Percentiles rank a stretch among this genome's conserved stretches.
These are phyloP conservation scores for Raphanus hybrid DNA, from an alignment of 441 rosid species.

Conservation along the genomic window DNA sequence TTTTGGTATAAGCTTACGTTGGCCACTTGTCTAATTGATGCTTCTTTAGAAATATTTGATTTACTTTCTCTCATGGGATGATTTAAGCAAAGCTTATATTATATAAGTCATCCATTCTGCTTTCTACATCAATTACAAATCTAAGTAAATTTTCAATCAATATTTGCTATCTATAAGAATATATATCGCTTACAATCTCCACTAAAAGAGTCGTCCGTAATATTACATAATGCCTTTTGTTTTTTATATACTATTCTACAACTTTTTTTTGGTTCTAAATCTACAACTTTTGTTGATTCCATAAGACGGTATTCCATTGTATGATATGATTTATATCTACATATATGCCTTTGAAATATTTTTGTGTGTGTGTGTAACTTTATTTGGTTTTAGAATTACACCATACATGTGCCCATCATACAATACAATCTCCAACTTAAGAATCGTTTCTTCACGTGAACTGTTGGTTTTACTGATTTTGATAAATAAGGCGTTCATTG, in stretches of 20 bases:
- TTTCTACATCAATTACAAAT: background rate
- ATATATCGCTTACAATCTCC: background rate
- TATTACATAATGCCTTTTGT: background rate
- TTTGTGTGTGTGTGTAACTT: background rate
- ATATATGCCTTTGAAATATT: background rate
- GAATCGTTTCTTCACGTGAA: constrained; percentile 14
- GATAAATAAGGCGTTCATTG: background rate
- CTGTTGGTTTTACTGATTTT: background rate
- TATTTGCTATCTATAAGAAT: background rate
- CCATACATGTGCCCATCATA: background rate
- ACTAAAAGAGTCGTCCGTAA: background rate
- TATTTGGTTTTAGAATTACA: background rate
- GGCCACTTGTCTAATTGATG: background rate
- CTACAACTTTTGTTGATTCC: constrained; percentile 2
- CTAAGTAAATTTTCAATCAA: constrained; percentile 10
- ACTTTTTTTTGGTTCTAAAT: background rate
- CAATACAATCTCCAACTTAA: background rate
- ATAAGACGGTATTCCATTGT: background rate
- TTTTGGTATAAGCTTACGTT: constrained; percentile 4
- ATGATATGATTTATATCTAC: background rate
- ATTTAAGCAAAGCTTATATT: background rate
- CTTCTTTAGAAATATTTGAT: background rate
- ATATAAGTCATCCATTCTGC: background rate
- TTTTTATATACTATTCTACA: constrained; percentile 2
- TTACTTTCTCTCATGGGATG: background rate